phyloP scores from a whole-genome alignment of 1,284 basidiomycete genomes.

The Moniliella sp. region DNA sequence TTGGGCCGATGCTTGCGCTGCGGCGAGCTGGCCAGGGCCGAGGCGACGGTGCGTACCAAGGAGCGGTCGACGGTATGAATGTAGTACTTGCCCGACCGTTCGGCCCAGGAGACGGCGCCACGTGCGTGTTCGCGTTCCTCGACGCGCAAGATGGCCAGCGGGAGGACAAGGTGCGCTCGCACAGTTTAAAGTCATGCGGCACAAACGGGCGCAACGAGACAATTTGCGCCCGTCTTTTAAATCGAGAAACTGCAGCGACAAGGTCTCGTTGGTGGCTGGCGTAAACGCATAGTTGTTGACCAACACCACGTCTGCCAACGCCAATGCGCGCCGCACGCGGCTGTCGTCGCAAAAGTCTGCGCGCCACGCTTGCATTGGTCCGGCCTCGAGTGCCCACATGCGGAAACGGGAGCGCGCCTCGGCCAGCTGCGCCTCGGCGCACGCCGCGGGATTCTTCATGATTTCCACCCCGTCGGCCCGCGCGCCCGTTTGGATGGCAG shows the following conservation, averaged over 20 bases:
- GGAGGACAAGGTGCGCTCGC: constrained; percentile 30
- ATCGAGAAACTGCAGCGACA: constrained; percentile 41
- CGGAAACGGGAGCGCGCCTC: constrained; percentile 38
- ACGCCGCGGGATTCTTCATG: constrained; percentile 37
- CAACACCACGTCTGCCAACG: constrained; percentile 40
- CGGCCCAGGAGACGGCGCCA: constrained; percentile 28
- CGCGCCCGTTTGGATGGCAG: constrained; percentile 39
- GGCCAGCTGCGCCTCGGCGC: constrained; percentile 37
- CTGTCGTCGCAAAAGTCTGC: constrained; percentile 38
- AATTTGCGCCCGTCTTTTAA: constrained; percentile 39
- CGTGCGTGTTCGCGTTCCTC: constrained; percentile 14
- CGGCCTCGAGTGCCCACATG: constrained; percentile 38
- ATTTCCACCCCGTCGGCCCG: constrained; percentile 39
- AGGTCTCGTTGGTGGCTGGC: constrained; percentile 38
- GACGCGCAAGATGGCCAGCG: constrained; percentile 24
- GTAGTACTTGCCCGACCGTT: constrained; percentile 26
- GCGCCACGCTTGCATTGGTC: constrained; percentile 36
- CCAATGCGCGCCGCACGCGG: constrained; percentile 30
- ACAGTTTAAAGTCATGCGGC: constrained; percentile 38
- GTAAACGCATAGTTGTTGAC: constrained; percentile 40
- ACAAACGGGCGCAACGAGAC: constrained; percentile 42
- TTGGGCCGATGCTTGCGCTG: no score
- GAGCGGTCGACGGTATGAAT: constrained; percentile 8
- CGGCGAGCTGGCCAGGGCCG: no score
- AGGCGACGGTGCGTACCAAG: constrained; percentile 1